Percentiles rank a stretch among this genome's conserved stretches.
These are phyloP conservation scores for Exobasidium cylindrosporum DNA, from an alignment of 1,284 basidiomycete genomes.

Conservation along the genomic window DNA sequence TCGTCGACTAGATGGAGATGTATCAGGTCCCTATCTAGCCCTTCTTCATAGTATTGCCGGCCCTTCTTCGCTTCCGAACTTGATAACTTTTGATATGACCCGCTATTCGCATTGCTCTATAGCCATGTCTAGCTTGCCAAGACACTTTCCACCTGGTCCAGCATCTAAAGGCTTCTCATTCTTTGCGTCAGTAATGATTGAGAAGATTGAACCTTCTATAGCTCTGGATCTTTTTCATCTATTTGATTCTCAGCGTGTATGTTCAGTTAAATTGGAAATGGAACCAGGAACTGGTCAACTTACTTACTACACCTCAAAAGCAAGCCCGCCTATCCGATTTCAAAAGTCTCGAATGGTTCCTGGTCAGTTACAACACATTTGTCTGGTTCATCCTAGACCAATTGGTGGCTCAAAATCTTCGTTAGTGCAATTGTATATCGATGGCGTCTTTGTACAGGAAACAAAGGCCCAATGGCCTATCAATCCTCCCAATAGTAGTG, in stretches of 20 bases:
- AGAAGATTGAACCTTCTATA: slow-evolving; percentile 29
- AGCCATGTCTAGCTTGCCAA: slow-evolving; percentile 31
- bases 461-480: slow-evolving; percentile 28
- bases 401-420: slow-evolving; percentile 27
- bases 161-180: slow-evolving; percentile 35
- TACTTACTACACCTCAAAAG: slow-evolving; percentile 21
- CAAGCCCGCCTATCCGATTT: slow-evolving; percentile 23
- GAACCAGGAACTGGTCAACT: slow-evolving; percentile 32
- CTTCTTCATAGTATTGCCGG: slow-evolving; percentile 29
- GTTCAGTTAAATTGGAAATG: slow-evolving; percentile 28
- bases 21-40: slow-evolving; percentile 21
- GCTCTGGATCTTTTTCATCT: slow-evolving; percentile 38
- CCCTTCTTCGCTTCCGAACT: slow-evolving; percentile 29
- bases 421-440: slow-evolving; percentile 34
- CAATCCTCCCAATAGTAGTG: slow-evolving; percentile 13
- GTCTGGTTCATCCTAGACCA: slow-evolving; percentile 35
- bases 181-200: slow-evolving; percentile 29
- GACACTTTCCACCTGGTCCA: slow-evolving; percentile 35
- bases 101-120: slow-evolving; percentile 31
- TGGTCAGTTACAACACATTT: slow-evolving; percentile 30
- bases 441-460: slow-evolving; percentile 38
- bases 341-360: slow-evolving; percentile 21
- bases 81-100: slow-evolving; percentile 27
- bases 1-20: background rate
- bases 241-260: slow-evolving; percentile 29